Evolutionary conservation across 768 basidiomycete genomes (phyloP), one percentile per base, ranked within the genome.

Genomic region (Boletus tylopilopsis): DNA sequence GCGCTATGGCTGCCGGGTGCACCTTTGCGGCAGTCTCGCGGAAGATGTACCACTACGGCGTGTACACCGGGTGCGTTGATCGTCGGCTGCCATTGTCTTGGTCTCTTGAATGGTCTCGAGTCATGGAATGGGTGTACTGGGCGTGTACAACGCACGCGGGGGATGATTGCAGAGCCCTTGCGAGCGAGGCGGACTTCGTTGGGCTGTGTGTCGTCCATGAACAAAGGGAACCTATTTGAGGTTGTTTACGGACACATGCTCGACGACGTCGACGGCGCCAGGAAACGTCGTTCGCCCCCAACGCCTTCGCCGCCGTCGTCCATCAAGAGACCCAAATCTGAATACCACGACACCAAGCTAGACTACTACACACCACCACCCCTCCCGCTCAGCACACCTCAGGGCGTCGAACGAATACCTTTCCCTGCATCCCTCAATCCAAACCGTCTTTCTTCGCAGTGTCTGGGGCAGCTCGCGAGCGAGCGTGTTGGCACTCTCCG

Each of bases 181-280:
- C 68, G 66, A 23, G 63, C 47, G 45, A 67, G 57, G 39, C 70
- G 70, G 6, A 63, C 49, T 51, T 73, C 71, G 51, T 74, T 73
- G 18, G 71, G 71, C 43, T 75, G 73, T 2, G 53, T 51, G 51
- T 74, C 73, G 51, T 75, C 73, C 62, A 64, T 56, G 13, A 13
- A 22, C 38, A 32, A 40, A 34, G 5, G 39, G n/a, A n/a, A 29
- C 18, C 16, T 50, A 35, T 58, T 63, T 61, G 47, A 55, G 47
- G 12, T 42, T 68, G 45, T 68, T 68, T 64, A 35, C 16, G 33
- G 8, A 2, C 32, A n/a, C 33, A 13, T 34, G 33, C 7, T 34
- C n/a, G 33, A 1, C 29, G 34, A 42, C 49, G 29, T 37, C 47
- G 37, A 51, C 39, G 6, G 6, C 33, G n/a, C 33, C 33, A 34